phyloP scores from a whole-genome alignment of 495 filamentous ascomycete genomes.

The Neurospora terricola region DNA sequence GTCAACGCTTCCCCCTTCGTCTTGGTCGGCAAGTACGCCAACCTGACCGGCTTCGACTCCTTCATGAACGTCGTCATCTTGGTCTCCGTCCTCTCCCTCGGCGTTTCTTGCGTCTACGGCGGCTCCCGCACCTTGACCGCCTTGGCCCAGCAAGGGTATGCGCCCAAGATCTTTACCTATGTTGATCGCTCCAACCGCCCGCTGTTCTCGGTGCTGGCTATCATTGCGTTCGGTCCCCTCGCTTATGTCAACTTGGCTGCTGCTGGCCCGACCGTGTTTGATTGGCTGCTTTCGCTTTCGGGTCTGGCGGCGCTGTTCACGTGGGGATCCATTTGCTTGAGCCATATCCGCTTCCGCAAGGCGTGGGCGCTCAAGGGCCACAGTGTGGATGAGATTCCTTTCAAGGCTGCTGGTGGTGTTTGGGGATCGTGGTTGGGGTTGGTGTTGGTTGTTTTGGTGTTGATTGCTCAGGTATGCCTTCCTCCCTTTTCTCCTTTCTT shows the following conservation, averaged over 20 bases:
- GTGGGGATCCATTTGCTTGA: slow-evolving; percentile 64
- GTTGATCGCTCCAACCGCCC: slow-evolving; percentile 51
- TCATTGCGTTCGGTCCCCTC: slow-evolving; percentile 41
- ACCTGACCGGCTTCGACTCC: slow-evolving; percentile 53
- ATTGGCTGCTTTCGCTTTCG: slow-evolving; percentile 60
- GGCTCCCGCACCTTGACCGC: slow-evolving; percentile 61
- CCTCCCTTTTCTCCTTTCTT: neutral
- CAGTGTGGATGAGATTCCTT: slow-evolving; percentile 61
- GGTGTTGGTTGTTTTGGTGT: slow-evolving; percentile 45
- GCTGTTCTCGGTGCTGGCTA: slow-evolving; percentile 35
- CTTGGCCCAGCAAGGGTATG: slow-evolving; percentile 47
- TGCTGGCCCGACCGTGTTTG: slow-evolving; percentile 40
- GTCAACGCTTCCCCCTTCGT: slow-evolving; percentile 65
- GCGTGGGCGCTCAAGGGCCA: slow-evolving; percentile 57
- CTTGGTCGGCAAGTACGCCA: slow-evolving; percentile 56
- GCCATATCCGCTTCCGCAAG: slow-evolving; percentile 54
- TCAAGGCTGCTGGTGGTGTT: slow-evolving; percentile 53
- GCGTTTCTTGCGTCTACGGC: slow-evolving; percentile 57
- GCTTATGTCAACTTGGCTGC: slow-evolving; percentile 46
- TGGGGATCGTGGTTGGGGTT: slow-evolving; percentile 60
- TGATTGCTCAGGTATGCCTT: slow-evolving; percentile 50
- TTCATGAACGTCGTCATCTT: slow-evolving; percentile 71
- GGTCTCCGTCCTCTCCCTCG: slow-evolving; percentile 57
- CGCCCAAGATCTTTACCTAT: slow-evolving; percentile 48
- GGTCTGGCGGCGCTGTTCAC: slow-evolving; percentile 62